A percentile compares a stretch with the other conserved stretches of the same genome.
Evolutionary conservation across 106 monocot species (phyloP).

Genomic region (Posidonia australis): DNA sequence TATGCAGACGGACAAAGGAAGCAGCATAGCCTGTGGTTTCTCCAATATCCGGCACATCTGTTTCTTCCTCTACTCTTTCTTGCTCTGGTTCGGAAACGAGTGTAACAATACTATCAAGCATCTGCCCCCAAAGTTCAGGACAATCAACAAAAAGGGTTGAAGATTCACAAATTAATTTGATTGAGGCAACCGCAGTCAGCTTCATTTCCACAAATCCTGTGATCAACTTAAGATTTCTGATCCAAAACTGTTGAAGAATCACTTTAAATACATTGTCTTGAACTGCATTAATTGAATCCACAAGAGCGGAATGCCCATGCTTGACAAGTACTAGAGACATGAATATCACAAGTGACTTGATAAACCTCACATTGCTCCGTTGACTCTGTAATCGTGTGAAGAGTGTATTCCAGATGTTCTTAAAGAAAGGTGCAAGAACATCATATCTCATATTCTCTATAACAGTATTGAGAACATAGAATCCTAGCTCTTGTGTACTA

Average conservation of each 20-base stretch:
- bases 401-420: constrained; percentile 51
- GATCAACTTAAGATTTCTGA: constrained; percentile 65
- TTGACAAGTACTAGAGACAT: constrained; percentile 92
- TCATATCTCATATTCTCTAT: constrained; percentile 74
- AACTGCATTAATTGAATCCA: constrained; percentile 68
- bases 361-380: constrained; percentile 40
- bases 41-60: constrained; percentile 42
- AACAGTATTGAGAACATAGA: constrained; percentile 90
- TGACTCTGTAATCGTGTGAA: constrained; percentile 60
- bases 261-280: constrained; percentile 52
- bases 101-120: constrained; percentile 63
- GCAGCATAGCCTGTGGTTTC: constrained; percentile 55
- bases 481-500: constrained; percentile 64
- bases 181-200: constrained; percentile 74
- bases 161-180: constrained; percentile 75
- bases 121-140: constrained; percentile 63
- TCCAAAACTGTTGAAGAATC: constrained; percentile 80
- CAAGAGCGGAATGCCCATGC: constrained; percentile 55
- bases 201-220: constrained; percentile 71
- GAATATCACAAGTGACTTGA: constrained; percentile 72
- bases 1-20: constrained; percentile 72
- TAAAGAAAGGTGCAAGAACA: constrained; percentile 48
- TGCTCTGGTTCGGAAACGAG: constrained; percentile 55
- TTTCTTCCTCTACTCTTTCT: constrained; percentile 37
- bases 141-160: constrained; percentile 52